Base-by-base conservation (phyloP, 31 red algal species). In the Asparagopsis taxiformis region DNA sequence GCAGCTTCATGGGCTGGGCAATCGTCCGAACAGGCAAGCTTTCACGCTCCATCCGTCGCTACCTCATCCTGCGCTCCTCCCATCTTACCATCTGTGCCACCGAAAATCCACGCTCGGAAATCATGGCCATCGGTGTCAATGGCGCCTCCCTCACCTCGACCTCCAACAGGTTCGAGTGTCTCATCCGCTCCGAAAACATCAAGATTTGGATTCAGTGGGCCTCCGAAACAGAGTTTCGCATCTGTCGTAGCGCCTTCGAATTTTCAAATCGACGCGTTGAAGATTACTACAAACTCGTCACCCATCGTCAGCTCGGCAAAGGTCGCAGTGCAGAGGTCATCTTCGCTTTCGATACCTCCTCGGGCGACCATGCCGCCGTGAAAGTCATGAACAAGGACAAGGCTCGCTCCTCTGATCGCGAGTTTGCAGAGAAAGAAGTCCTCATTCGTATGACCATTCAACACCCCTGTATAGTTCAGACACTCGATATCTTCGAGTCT, bases 401-500 rank as follows among this genome's bases (percentile, higher is more conserved):
- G 22, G 63, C 72, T 10, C 68, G 79, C 17, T 19, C 41, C 28
- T 70, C 66, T 4, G 86, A 90, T 54, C 55, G 70, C 34, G 72
- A 75, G 33, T 76, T 91, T 74, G 77, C 79, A 1, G 68, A 80
- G 55, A 66, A 73, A n/a, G 88, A 91, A 61, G 65, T 91, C 22
- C 63, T 71, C 48, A 91, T 91, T 38, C 74, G 77, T 36, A 82
- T 91, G 88, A 64, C 88, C 43, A 74, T 94, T 43, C 66, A 79
- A 17, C 91, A 94, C 65, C 83, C 67, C 10, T 60, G 58, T 29
- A 76, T 94, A 6, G 80, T 94, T 16, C 82, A 80, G 46, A 94
- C 91, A 19, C 32, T 88, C 29, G 77, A 94, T 36, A 82, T 94
- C 1, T 94, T 94, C 38, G 80, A 94, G 50, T 83, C 91, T 25